A percentile compares a stretch with the other conserved stretches of the same genome.
phyloP scores from a whole-genome alignment of 352 stramenopile species.

The Phytopythium boreale region DNA sequence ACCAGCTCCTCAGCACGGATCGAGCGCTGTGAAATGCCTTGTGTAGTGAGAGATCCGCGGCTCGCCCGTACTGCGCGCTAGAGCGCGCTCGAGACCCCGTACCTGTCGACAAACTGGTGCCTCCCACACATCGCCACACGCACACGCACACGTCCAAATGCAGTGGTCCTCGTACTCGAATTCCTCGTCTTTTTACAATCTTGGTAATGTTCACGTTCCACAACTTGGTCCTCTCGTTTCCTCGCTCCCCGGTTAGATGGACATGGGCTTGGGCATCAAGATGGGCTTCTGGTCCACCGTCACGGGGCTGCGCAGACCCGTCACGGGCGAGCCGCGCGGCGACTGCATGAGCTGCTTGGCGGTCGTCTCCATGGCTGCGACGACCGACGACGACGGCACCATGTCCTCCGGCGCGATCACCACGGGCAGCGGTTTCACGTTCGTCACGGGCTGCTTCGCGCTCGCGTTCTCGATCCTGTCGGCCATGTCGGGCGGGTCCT shows the following conservation, averaged over 20 bases:
- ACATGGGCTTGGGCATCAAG: slow-evolving; percentile 65
- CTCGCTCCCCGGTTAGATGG: slow-evolving; percentile 33
- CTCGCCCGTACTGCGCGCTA: not conserved
- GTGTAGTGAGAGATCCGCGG: not conserved
- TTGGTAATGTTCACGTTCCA: not conserved
- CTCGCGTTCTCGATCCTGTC: not conserved
- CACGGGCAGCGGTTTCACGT: not conserved
- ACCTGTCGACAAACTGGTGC: not conserved
- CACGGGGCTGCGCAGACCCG: slow-evolving; percentile 41
- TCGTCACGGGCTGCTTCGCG: not conserved
- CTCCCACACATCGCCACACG: no score
- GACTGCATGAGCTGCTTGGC: slow-evolving; percentile 16
- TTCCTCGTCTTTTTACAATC: slow-evolving; percentile 1
- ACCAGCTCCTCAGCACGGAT: not conserved
- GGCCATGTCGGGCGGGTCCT: not conserved
- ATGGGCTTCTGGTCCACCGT: slow-evolving; percentile 59
- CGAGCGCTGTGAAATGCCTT: not conserved
- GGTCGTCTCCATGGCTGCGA: not conserved
- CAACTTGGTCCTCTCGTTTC: not conserved
- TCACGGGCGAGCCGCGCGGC: slow-evolving; percentile 13
- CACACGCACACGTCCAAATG: not conserved
- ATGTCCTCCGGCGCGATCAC: not conserved
- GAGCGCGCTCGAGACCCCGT: not conserved
- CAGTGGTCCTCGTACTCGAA: not conserved
- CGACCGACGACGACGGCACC: slow-evolving; percentile 2